phyloP scores from a whole-genome alignment of 164 flowering plant species.

The Magnolia officinalis region DNA sequence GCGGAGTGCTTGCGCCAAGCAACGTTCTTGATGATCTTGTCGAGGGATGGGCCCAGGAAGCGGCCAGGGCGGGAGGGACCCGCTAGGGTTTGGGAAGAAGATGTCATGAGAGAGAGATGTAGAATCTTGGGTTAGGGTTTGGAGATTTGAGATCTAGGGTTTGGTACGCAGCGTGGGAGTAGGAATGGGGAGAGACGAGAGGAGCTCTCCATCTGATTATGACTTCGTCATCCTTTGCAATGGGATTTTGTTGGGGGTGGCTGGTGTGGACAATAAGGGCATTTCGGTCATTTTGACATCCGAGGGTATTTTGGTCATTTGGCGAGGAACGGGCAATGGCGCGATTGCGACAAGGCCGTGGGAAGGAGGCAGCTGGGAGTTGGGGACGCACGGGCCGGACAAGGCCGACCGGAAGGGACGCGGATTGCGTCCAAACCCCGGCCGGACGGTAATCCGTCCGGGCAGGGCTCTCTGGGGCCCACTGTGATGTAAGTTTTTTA shows the following conservation, averaged over 20 bases:
- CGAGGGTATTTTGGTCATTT: background rate
- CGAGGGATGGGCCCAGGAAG: constrained; percentile 77
- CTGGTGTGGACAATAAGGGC: background rate
- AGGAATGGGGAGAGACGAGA: background rate
- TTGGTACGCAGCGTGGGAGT: background rate
- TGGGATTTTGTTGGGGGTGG: background rate
- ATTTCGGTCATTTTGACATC: background rate
- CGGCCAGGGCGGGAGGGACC: constrained; percentile 77
- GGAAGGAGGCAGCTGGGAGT: too few species aligned
- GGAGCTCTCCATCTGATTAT: constrained; percentile 1
- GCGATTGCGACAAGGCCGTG: too few species aligned
- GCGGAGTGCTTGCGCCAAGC: constrained; percentile 95
- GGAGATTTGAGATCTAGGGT: background rate
- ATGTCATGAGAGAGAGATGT: constrained; percentile 8
- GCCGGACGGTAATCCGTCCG: too few species aligned
- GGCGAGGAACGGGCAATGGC: too few species aligned
- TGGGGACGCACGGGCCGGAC: too few species aligned
- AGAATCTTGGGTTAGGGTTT: constrained; percentile 1
- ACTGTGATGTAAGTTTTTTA: too few species aligned
- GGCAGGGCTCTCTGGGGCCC: too few species aligned
- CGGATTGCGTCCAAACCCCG: too few species aligned
- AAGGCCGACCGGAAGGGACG: too few species aligned
- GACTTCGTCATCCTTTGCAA: constrained; percentile 7
- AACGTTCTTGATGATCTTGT: constrained; percentile 92
- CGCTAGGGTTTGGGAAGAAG: constrained; percentile 66